Evolutionary conservation across 116 monocot genomes (phyloP).

Genomic region (Papilionanthe hybrid): DNA sequence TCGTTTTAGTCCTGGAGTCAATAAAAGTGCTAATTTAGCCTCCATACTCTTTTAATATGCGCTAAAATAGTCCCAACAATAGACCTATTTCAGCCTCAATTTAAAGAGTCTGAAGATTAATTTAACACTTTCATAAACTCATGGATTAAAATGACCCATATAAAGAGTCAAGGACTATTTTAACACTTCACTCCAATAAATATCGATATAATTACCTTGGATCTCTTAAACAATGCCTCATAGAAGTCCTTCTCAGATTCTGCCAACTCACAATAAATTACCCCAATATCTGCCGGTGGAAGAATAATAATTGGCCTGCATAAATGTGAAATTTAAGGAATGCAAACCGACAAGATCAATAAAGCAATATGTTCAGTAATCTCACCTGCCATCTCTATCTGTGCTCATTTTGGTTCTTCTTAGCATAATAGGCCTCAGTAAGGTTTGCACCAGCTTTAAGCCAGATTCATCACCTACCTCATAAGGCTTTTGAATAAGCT

Average conservation of each 20-base stretch:
- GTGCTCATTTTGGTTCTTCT: slow-evolving; percentile 90
- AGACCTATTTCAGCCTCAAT: too few species aligned
- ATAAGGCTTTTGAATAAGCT: slow-evolving; percentile 90
- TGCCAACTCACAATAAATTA: slow-evolving; percentile 76
- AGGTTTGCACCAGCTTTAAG: slow-evolving; percentile 76
- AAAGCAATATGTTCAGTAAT: background rate
- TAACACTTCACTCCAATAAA: too few species aligned
- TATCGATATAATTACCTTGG: slow-evolving; percentile 54
- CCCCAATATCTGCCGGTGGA: slow-evolving; percentile 66
- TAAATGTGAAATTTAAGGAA: slow-evolving; percentile 2
- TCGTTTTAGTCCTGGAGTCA: too few species aligned
- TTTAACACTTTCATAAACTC: too few species aligned
- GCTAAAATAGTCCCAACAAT: too few species aligned
- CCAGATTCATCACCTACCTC: slow-evolving; percentile 88
- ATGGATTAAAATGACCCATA: too few species aligned
- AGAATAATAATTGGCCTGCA: slow-evolving; percentile 87
- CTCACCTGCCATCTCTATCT: slow-evolving; percentile 79
- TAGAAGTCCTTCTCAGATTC: slow-evolving; percentile 91
- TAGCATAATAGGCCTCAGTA: slow-evolving; percentile 86
- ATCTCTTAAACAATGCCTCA: slow-evolving; percentile 87
- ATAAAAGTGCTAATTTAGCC: too few species aligned
- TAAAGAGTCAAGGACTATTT: too few species aligned
- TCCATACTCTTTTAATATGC: too few species aligned
- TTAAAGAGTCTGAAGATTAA: too few species aligned
- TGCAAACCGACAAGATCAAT: background rate